These are phyloP conservation scores for Pulveroboletus frians DNA, from an alignment of 768 basidiomycete species.

Conservation along the genomic window DNA sequence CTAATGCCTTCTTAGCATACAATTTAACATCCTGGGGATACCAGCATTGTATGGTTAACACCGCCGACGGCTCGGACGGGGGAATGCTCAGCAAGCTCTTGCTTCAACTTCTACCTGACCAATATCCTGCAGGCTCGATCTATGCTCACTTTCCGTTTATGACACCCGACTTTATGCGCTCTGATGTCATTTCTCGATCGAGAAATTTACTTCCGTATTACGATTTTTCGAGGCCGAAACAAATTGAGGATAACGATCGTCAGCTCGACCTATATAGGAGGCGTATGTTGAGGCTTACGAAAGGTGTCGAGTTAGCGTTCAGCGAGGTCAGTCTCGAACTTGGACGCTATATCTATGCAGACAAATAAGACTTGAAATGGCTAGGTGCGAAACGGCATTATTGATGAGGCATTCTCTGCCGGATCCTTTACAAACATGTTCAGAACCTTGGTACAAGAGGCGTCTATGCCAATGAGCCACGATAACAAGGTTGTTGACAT, in stretches of 20 bases:
- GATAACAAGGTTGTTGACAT: slow-evolving; percentile 45
- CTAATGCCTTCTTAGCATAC: slow-evolving; percentile 41
- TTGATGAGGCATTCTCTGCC: slow-evolving; percentile 9
- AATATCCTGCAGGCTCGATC: slow-evolving; percentile 58
- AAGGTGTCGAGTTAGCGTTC: not conserved
- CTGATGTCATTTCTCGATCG: slow-evolving; percentile 40
- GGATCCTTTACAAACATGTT: slow-evolving; percentile 10
- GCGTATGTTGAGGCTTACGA: slow-evolving; percentile 18
- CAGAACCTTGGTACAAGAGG: slow-evolving; percentile 6
- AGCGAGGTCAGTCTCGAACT: slow-evolving; percentile 10
- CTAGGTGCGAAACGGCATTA: slow-evolving; percentile 14
- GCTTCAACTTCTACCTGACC: slow-evolving; percentile 63
- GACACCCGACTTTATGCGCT: slow-evolving; percentile 41
- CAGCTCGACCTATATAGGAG: slow-evolving; percentile 8
- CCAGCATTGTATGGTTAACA: slow-evolving; percentile 60
- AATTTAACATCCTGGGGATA: slow-evolving; percentile 81
- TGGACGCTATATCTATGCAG: not conserved
- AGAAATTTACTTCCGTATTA: slow-evolving; percentile 42
- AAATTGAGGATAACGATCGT: not conserved
- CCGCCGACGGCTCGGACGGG: slow-evolving; percentile 65
- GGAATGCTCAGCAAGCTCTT: slow-evolving; percentile 71
- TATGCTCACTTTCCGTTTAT: slow-evolving; percentile 84
- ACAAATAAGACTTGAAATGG: not conserved
- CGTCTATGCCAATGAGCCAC: slow-evolving; percentile 4
- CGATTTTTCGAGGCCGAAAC: slow-evolving; percentile 49